phyloP scores from a whole-genome alignment of 2,329 filamentous ascomycete genomes.

The Stemphylium vesicarium region DNA sequence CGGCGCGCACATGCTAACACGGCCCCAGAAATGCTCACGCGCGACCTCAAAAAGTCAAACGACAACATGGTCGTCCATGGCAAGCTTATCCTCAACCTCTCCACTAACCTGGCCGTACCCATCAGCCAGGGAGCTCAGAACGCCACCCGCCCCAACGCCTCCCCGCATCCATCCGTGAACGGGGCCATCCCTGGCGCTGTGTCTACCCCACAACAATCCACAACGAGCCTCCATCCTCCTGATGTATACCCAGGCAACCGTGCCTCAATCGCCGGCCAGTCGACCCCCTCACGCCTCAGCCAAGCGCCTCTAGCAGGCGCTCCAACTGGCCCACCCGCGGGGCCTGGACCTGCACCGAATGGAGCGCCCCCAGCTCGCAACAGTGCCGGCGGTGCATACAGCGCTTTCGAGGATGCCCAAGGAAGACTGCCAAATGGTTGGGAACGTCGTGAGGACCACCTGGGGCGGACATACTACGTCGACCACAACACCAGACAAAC shows the following conservation, averaged over 20 bases:
- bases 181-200: constrained; percentile 40
- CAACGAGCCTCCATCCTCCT: constrained; percentile 45
- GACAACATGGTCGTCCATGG: constrained; percentile 98
- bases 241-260: constrained; percentile 47
- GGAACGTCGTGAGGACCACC: constrained; percentile 93
- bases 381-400: constrained; percentile 60
- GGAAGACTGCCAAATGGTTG: constrained; percentile 90
- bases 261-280: constrained; percentile 29
- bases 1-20: constrained; percentile 30
- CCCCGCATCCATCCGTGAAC: constrained; percentile 47
- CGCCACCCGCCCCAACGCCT: constrained; percentile 49
- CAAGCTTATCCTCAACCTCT: constrained; percentile 95
- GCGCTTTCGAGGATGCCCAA: constrained; percentile 95
- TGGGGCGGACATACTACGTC: constrained; percentile 96
- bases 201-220: constrained; percentile 50
- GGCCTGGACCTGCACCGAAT: constrained; percentile 30
- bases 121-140: constrained; percentile 60
- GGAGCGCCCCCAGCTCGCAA: constrained; percentile 53
- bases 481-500: constrained; percentile 97
- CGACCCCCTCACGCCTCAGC: constrained; percentile 36
- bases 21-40: constrained; percentile 85
- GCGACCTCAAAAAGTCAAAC: constrained; percentile 96
- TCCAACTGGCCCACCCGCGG: constrained; percentile 54
- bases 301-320: constrained; percentile 40
- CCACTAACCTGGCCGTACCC: constrained; percentile 81